Percentiles rank a stretch among this genome's conserved stretches.
Evolutionary conservation across 768 basidiomycete genomes (phyloP).

Genomic region (Cubamyces sp.): DNA sequence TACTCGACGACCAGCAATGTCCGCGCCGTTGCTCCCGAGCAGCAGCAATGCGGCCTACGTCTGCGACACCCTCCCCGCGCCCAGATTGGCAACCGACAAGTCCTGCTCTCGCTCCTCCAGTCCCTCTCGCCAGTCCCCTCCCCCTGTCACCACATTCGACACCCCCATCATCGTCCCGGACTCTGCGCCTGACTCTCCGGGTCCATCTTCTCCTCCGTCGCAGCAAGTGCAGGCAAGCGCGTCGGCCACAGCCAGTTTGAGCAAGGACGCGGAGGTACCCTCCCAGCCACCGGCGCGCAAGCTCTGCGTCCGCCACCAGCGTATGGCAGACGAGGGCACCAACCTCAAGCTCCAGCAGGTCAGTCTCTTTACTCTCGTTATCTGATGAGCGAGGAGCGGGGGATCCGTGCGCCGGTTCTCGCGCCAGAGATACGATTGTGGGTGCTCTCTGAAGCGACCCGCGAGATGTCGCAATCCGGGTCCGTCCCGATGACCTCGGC

Average conservation of each 20-base stretch:
- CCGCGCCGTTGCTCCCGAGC: conserved; percentile 24
- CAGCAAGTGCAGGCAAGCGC: not conserved
- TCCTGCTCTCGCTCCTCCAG: conserved; percentile 27
- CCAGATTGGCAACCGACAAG: conserved; percentile 49
- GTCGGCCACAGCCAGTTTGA: not conserved
- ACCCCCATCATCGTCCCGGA: conserved; percentile 26
- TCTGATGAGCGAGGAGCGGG: not conserved
- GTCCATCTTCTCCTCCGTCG: not conserved
- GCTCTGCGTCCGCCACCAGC: conserved; percentile 90
- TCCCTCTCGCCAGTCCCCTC: conserved; percentile 27
- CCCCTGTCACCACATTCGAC: conserved; percentile 31
- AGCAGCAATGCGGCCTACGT: conserved; percentile 44
- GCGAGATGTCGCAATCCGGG: conserved; percentile 9
- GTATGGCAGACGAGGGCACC: conserved; percentile 96
- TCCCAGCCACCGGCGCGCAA: conserved; percentile 58
- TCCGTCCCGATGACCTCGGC: conserved; percentile 7
- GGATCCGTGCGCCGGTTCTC: not conserved
- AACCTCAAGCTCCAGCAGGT: conserved; percentile 92
- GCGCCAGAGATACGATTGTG: conserved; percentile 5
- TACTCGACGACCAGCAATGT: conserved; percentile 28
- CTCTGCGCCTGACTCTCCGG: not conserved
- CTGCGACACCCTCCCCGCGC: conserved; percentile 74
- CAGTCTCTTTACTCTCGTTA: conserved; percentile 31
- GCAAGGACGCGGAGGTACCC: conserved; percentile 16
- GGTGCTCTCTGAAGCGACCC: not conserved